Conservation (phyloP, 202 grass and related monocot species). For the Eragrostis tef region DNA sequence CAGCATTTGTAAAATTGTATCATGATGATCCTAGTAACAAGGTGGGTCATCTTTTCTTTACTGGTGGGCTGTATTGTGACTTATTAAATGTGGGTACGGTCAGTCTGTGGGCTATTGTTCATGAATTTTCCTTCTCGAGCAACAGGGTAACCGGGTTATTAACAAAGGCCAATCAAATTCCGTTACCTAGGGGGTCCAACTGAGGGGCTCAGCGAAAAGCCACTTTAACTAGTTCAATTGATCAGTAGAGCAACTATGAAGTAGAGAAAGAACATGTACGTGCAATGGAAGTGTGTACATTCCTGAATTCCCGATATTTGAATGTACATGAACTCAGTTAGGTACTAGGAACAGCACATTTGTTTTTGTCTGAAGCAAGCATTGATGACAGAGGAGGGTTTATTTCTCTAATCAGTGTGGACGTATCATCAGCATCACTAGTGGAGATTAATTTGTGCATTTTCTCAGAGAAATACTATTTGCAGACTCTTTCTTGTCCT, state of each 20-base stretch:
- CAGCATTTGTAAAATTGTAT: slow-evolving; percentile 9
- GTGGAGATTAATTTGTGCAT: neutral
- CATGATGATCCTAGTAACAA: slow-evolving; percentile 9
- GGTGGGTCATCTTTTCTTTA: neutral
- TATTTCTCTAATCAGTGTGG: neutral
- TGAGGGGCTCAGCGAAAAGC: neutral
- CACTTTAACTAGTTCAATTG: too few species aligned
- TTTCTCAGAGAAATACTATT: neutral
- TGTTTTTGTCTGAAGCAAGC: neutral
- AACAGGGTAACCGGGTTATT: neutral
- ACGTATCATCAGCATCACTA: neutral
- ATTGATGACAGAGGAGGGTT: neutral
- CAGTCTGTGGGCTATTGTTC: neutral
- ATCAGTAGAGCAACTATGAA: too few species aligned
- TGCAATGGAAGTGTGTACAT: neutral
- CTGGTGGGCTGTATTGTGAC: neutral
- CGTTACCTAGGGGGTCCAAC: neutral
- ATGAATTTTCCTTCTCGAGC: neutral
- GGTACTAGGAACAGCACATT: neutral
- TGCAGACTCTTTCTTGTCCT: neutral
- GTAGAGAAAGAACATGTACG: neutral
- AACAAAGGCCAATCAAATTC: neutral
- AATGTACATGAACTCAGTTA: neutral
- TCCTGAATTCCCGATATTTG: neutral
- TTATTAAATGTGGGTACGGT: neutral